Conservation (phyloP, 495 filamentous ascomycete genomes). For the Usnea hakonensis region DNA sequence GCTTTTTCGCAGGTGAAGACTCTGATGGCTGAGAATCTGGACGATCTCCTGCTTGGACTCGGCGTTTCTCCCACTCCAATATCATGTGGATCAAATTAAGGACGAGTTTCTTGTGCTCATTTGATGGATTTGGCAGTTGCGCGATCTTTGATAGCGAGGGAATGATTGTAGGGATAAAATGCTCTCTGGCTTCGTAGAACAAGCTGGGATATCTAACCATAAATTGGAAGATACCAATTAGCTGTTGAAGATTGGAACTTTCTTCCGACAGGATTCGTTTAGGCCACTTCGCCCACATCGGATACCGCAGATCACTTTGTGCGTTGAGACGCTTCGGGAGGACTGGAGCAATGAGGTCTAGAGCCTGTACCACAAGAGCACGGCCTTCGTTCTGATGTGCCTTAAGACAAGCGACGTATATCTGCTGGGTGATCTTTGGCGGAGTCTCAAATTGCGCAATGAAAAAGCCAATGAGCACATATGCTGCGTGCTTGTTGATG, state of each 20-base stretch:
- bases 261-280: conserved; percentile 89
- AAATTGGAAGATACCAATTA: conserved; percentile 96
- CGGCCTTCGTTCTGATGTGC: conserved; percentile 94
- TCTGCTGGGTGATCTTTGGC: conserved; percentile 87
- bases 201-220: conserved; percentile 84
- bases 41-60: conserved; percentile 47
- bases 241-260: conserved; percentile 90
- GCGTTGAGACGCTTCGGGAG: conserved; percentile 57
- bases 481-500: conserved; percentile 98
- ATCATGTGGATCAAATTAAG: conserved; percentile 84
- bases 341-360: conserved; percentile 89
- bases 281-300: conserved; percentile 84
- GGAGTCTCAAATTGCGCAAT: conserved; percentile 96
- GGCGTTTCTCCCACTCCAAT: conserved; percentile 84
- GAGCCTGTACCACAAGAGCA: conserved; percentile 82
- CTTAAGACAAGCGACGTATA: conserved; percentile 81
- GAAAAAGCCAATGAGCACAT: conserved; percentile 95
- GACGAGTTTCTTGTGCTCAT: conserved; percentile 86
- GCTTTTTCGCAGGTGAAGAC: conserved; percentile 67
- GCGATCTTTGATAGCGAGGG: conserved; percentile 83
- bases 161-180: conserved; percentile 82
- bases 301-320: conserved; percentile 50
- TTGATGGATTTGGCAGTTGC: conserved; percentile 72
- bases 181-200: conserved; percentile 91
- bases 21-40: conserved; percentile 46